Evolutionary conservation across 1,139 yeast species (phyloP).

Genomic region (Pichia cactophila): DNA sequence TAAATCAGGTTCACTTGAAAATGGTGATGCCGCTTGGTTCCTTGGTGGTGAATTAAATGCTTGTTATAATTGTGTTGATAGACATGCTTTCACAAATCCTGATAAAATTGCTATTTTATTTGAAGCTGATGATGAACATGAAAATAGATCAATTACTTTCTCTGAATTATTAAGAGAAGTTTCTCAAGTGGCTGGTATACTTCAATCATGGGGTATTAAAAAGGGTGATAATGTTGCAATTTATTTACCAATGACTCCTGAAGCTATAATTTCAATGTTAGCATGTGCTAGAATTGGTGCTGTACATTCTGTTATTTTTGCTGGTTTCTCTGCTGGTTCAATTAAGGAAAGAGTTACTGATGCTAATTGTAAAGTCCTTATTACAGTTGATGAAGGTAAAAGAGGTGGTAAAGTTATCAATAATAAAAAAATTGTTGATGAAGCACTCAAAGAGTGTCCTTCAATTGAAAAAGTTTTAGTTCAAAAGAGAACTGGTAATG

Average conservation of each 20-base stretch:
- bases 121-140: conserved; percentile 90
- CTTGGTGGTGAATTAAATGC: conserved; percentile 92
- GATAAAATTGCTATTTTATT: conserved; percentile 83
- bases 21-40: conserved; percentile 89
- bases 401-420: conserved; percentile 93
- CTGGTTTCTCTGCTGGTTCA: conserved; percentile 94
- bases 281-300: conserved; percentile 97
- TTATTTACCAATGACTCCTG: conserved; percentile 95
- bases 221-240: conserved; percentile 97
- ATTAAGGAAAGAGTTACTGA: conserved; percentile 85
- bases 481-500: conserved; percentile 75
- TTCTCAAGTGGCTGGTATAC: conserved; percentile 80
- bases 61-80: conserved; percentile 90
- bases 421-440: conserved; percentile 91
- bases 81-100: conserved; percentile 86
- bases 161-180: conserved; percentile 84
- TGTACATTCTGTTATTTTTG: conserved; percentile 90
- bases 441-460: conserved; percentile 75
- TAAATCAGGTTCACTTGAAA: conserved; percentile 58
- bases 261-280: conserved; percentile 87
- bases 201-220: conserved; percentile 76
- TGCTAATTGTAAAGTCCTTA: conserved; percentile 81
- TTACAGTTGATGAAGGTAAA: conserved; percentile 93
- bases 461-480: conserved; percentile 78
- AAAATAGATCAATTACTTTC: conserved; percentile 67